Conservation (phyloP, 768 basidiomycete genomes). For the Mycena venus region DNA sequence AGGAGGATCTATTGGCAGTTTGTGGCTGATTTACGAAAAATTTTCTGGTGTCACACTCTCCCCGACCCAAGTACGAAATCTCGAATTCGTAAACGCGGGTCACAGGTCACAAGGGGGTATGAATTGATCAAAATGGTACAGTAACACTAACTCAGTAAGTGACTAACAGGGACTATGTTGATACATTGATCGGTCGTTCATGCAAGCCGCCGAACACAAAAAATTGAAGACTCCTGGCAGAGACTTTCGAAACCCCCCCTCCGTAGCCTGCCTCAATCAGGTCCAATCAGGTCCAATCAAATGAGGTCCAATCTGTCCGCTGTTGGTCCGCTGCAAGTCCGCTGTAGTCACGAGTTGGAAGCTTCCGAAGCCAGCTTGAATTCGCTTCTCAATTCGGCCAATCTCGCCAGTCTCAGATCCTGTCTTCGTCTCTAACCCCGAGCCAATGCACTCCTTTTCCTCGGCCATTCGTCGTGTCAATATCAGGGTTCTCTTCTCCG, state of each 20-base stretch:
- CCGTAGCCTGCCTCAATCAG: background rate
- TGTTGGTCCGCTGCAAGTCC: background rate
- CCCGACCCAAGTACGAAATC: no score
- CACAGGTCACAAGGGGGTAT: no score
- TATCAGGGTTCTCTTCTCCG: conserved; percentile 9
- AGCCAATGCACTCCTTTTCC: conserved; percentile 15
- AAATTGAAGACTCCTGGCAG: background rate
- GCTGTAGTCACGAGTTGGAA: conserved; percentile 3
- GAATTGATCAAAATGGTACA: no score
- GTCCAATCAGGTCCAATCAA: background rate
- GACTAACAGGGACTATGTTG: conserved; percentile 1
- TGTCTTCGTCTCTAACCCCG: conserved; percentile 5
- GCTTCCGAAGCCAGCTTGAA: conserved; percentile 5
- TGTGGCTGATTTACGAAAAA: no score
- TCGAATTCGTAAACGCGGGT: no score
- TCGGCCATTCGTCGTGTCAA: conserved; percentile 8
- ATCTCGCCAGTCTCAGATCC: conserved; percentile 7
- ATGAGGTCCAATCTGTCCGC: background rate
- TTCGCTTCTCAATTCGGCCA: background rate
- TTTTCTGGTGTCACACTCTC: no score
- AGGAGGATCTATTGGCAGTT: no score
- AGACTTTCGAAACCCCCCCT: background rate
- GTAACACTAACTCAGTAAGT: background rate
- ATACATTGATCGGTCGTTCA: conserved; percentile 2
- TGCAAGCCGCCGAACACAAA: conserved; percentile 5